A percentile compares a stretch with the other conserved stretches of the same genome.
These are phyloP conservation scores for Diutina sp. DNA, from an alignment of 1,139 yeast genomes.

Conservation along the genomic window DNA sequence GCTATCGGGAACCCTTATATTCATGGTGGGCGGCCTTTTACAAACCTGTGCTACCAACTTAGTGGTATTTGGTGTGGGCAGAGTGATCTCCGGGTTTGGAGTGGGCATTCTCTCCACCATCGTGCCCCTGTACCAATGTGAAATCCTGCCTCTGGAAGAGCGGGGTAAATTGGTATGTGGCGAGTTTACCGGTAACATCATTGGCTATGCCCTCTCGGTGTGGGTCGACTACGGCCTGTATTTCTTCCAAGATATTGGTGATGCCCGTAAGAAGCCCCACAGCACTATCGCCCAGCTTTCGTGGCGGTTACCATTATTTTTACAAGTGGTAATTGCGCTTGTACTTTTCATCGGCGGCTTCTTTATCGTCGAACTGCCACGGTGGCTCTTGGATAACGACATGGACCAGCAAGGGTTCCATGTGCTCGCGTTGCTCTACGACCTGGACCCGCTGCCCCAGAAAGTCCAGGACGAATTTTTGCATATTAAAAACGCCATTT, in stretches of 20 bases:
- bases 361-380: conserved; percentile 42
- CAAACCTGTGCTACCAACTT: conserved; percentile 34
- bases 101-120: conserved; percentile 41
- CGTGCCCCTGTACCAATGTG: conserved; percentile 44
- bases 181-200: conserved; percentile 41
- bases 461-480: conserved; percentile 41
- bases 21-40: conserved; percentile 37
- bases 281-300: conserved; percentile 31
- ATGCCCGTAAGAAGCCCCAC: conserved; percentile 23
- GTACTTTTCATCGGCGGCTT: conserved; percentile 37
- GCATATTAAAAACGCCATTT: conserved; percentile 7
- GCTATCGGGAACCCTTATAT: conserved; percentile 32
- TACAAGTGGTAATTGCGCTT: conserved; percentile 35
- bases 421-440: conserved; percentile 71
- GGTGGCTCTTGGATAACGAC: conserved; percentile 41
- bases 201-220: conserved; percentile 39
- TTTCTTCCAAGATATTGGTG: conserved; percentile 30
- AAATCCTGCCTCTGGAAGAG: conserved; percentile 41
- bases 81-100: conserved; percentile 40
- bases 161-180: conserved; percentile 43
- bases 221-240: conserved; percentile 45
- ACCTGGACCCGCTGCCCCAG: conserved; percentile 34
- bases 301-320: conserved; percentile 39
- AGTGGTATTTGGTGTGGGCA: conserved; percentile 31
- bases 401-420: conserved; percentile 44